Evolutionary conservation across 192 early-diverging fungal genomes (phyloP).

Genomic region (Chytriomyces hyalinus): DNA sequence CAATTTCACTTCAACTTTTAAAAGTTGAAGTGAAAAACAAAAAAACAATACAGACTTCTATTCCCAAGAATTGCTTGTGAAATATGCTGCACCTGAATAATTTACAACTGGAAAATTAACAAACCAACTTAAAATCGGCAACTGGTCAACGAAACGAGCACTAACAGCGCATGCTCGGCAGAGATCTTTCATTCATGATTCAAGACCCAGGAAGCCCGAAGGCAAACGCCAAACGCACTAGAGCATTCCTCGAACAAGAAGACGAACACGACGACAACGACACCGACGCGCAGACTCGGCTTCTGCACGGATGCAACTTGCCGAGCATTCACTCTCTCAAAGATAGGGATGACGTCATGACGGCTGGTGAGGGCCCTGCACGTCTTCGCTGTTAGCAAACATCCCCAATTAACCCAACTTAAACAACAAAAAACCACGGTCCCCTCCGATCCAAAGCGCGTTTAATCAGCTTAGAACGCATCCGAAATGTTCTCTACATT

Average conservation of each 20-base stretch:
- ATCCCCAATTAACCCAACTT: not conserved
- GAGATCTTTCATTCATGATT: not conserved
- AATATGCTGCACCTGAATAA: not conserved
- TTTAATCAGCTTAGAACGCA: conserved; percentile 18
- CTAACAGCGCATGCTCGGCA: not conserved
- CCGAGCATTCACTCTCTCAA: conserved; percentile 5
- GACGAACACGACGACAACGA: not conserved
- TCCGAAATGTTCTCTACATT: conserved; percentile 21
- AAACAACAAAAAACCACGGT: not conserved
- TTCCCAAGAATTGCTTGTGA: not conserved
- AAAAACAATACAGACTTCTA: not conserved
- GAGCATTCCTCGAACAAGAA: conserved; percentile 7
- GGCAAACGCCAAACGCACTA: conserved; percentile 2
- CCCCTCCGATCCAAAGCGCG: conserved; percentile 1
- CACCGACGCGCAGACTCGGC: not conserved
- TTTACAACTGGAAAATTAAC: not conserved
- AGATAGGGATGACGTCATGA: not conserved
- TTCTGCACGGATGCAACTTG: conserved; percentile 9
- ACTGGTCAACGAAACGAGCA: not conserved
- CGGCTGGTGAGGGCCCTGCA: conserved; percentile 6
- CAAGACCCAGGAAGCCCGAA: not conserved
- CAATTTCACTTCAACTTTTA: conserved; percentile 55
- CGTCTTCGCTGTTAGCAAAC: not conserved
- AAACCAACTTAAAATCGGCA: not conserved
- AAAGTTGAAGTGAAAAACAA: too few relatives aligned